Evolutionary conservation across 2,329 filamentous ascomycete species (phyloP).

Genomic region (Pleurostoma richardsiae): DNA sequence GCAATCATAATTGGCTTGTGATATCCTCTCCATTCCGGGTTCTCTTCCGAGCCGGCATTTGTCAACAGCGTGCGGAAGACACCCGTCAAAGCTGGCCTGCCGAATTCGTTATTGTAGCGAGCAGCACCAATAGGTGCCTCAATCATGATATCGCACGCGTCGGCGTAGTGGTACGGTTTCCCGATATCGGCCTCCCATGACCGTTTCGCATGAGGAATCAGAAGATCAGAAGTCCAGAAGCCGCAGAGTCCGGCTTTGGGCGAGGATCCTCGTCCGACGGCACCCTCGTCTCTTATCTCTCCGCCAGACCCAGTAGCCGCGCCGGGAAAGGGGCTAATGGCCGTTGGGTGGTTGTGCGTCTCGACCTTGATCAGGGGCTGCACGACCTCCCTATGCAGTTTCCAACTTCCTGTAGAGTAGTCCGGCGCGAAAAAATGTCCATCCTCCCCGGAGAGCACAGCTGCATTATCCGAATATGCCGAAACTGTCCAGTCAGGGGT

Average conservation of each 20-base stretch:
- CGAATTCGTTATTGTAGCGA: constrained; percentile 97
- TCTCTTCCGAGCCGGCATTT: constrained; percentile 44
- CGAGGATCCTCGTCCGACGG: constrained; percentile 85
- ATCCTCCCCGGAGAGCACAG: constrained; percentile 72
- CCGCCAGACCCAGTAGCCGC: constrained; percentile 94
- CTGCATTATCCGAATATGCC: constrained; percentile 96
- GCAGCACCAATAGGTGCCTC: constrained; percentile 94
- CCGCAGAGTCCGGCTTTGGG: constrained; percentile 90
- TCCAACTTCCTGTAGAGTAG: constrained; percentile 82
- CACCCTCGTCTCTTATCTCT: constrained; percentile 92
- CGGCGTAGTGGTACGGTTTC: constrained; percentile 86
- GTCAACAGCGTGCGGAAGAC: constrained; percentile 89
- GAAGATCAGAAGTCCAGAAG: constrained; percentile 91
- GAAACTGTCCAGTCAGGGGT: constrained; percentile 82
- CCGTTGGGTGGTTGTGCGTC: constrained; percentile 96
- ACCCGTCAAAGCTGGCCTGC: constrained; percentile 79
- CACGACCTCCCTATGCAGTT: constrained; percentile 76
- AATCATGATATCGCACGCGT: constrained; percentile 93
- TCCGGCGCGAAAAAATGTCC: constrained; percentile 85
- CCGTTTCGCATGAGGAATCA: constrained; percentile 75
- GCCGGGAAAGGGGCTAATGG: constrained; percentile 87
- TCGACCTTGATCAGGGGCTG: constrained; percentile 93
- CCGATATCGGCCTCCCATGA: constrained; percentile 93
- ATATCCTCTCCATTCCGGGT: constrained; percentile 75
- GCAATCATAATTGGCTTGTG: constrained; percentile 99